Base-by-base conservation (phyloP, 495 filamentous ascomycete genomes). In the Aspergillus mulundensis region DNA sequence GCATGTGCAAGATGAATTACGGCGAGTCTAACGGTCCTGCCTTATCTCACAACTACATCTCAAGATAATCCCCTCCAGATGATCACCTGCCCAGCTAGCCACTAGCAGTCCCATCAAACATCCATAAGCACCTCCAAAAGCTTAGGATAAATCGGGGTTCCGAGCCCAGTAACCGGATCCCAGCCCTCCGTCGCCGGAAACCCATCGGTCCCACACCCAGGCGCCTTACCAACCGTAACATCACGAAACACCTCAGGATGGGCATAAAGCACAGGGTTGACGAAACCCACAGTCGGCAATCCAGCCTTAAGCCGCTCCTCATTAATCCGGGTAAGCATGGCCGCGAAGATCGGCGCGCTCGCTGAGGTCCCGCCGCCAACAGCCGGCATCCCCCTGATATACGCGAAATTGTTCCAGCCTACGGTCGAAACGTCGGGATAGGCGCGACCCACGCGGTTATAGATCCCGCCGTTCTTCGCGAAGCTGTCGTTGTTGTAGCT, bases 341-440 rank as follows among this genome's bases (percentile, higher is more conserved):
- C 41, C 6, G 60, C 71, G 42, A 74, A 68, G 7, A 69, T 67
- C 0, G 73, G 75, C 11, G 8, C 50, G 53, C 57, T 58, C 4
- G 57, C 73, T 25, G 62, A 69, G 7, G 77, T 79, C 5, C 77
- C 77, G 3, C 63, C 72, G 39, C 61, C 60, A n/a, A 64, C 44
- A 15, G 34, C 51, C n/a, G 58, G 46, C 5, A 45, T 34, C 0
- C 66, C 63, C 16, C 62, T 57, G n/a, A 73, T 67, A 28, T 70
- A 77, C 41, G 81, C 69, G 18, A 73, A 61, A 51, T 86, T 77
- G 42, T 81, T 79, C 7, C 78, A 81, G n/a, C 80, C 84, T n/a
- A 84, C 74, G 21, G 85, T 85, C 2, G 81, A 66, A 23, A 90
- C 77, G 50, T 90, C 87, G 0, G 87, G 86, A 56, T 80, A 87